Evolutionary conservation across 2,329 filamentous ascomycete genomes (phyloP), one percentile per base, ranked within the genome.

Genomic region (Fusarium avenaceum): DNA sequence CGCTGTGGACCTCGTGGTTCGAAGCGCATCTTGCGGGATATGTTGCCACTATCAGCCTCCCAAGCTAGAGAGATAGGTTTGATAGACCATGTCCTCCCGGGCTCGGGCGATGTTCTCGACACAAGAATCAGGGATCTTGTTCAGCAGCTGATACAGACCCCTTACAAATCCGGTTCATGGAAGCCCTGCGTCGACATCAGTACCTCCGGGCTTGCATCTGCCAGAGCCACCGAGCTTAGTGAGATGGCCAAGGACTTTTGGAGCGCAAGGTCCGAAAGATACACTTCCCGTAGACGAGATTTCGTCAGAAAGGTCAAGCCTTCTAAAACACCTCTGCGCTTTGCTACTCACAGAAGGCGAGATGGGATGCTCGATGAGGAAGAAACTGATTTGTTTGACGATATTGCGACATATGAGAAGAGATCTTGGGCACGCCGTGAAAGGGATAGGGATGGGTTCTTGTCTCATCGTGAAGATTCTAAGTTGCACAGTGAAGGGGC

Each of bases 241-340:
- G 60, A 65, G 26, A 65, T 65, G 62, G 60, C 53, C 5, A 59
- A 49, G n/a, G 62, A 65, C 46, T 65, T 65, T 6, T 65, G 62
- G 62, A 60, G 62, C 4, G 43, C 53, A 13, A 65, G 62, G 15
- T 65, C 60, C 2, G 46, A 65, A 17, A n/a, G 60, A 22, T 65
- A 65, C 2, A 40, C 7, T 6, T 22, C 26, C 1, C 39, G 62
- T 3, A 43, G 62, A 9, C 60, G 22, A 28, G 62, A 45, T 2
- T 65, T 65, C 42, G 60, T 65, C 2, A 54, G 62, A 1, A 65
- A 65, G 7, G 28, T 20, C 47, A 65, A 65, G 28, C 32, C 47
- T 7, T 20, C 22, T 7, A 46, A 22, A 1, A 49, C 62, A 3
- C 62, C 60, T 2, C 8, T 65, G 3, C 53, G 62, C 2, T 65